Evolutionary conservation across 306 rosid genomes (phyloP), one percentile per base, ranked within the genome.

Genomic region (Sesbania bispinosa): DNA sequence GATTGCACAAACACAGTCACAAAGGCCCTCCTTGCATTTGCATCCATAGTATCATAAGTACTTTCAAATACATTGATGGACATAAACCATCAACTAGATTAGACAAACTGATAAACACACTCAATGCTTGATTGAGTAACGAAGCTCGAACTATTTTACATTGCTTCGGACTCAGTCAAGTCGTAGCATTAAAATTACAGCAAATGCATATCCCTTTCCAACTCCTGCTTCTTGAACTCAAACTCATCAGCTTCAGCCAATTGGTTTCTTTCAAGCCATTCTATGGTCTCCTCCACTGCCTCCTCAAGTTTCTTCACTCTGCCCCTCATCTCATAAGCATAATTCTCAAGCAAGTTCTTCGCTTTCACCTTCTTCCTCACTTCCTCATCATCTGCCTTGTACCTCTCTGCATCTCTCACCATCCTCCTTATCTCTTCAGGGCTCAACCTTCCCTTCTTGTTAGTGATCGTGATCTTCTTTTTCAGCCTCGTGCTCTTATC

Each of bases 191-290:
- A 64, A 10, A 29, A 11, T 43, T 20, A 20, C 13, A 47, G 1
- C 21, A 29, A 21, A 6, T 48, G 19, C 33, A 78, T 11, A 39
- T 4, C 19, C 33, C 38, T 74, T 48, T 74, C 75, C 57, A 82
- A 21, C 26, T 82, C 83, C 42, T 68, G 58, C 46, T 47, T 61
- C 83, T 62, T 82, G 39, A 36, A 71, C 33, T 78, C 86, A 55
- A 82, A 74, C 43, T 82, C 86, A 5, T 78, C 80, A 20, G 33
- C 50, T 39, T 78, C 86, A 27, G 86, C 86, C 77, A 78, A 68
- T 18, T 78, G 80, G 47, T 82, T 82, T 10, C 75, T 47, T 0
- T 82, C 86, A 16, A 82, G 62, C 86, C 86, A 78, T 11, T 82
- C 80, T 1, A 74, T 55, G 16, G 70, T 39, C 41, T 74, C 86